These are phyloP conservation scores for Tricholoma sp. DNA, from an alignment of 768 basidiomycete species.

Conservation along the genomic window DNA sequence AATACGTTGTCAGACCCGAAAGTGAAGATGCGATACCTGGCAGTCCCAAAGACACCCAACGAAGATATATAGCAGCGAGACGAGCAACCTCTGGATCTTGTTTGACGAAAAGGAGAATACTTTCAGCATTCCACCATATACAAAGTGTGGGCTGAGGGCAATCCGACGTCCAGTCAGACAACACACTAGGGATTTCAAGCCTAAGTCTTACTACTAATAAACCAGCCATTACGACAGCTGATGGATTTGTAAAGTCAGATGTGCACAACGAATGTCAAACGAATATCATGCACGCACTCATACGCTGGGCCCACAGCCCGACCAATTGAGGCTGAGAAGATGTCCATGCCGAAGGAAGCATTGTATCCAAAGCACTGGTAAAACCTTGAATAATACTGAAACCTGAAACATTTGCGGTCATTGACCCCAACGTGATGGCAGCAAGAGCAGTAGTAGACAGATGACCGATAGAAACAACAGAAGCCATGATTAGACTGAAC, in stretches of 20 bases:
- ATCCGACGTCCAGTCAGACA: slow-evolving; percentile 25
- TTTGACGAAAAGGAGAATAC: slow-evolving; percentile 65
- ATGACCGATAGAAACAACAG: slow-evolving; percentile 87
- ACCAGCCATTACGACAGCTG: slow-evolving; percentile 59
- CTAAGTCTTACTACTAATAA: slow-evolving; percentile 52
- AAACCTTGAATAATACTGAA: slow-evolving; percentile 83
- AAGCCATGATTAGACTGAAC: slow-evolving; percentile 78
- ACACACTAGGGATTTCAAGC: slow-evolving; percentile 3
- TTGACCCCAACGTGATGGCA: slow-evolving; percentile 68
- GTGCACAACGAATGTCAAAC: neutral
- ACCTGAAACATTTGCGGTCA: slow-evolving; percentile 70
- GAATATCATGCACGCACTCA: slow-evolving; percentile 47
- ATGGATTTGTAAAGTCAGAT: slow-evolving; percentile 3
- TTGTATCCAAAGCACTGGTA: slow-evolving; percentile 82
- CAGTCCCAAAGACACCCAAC: slow-evolving; percentile 71
- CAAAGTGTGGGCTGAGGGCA: slow-evolving; percentile 43
- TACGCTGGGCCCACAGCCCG: slow-evolving; percentile 87
- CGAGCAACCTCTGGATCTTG: slow-evolving; percentile 84
- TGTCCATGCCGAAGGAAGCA: slow-evolving; percentile 95
- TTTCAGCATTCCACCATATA: slow-evolving; percentile 83
- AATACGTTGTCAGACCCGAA: slow-evolving; percentile 1
- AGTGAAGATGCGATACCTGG: slow-evolving; percentile 41
- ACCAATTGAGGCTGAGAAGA: slow-evolving; percentile 79
- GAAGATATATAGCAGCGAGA: slow-evolving; percentile 72
- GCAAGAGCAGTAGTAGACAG: slow-evolving; percentile 87